Base-by-base conservation (phyloP, 805 yeast species). In the Zygosaccharomyces bisporus region DNA sequence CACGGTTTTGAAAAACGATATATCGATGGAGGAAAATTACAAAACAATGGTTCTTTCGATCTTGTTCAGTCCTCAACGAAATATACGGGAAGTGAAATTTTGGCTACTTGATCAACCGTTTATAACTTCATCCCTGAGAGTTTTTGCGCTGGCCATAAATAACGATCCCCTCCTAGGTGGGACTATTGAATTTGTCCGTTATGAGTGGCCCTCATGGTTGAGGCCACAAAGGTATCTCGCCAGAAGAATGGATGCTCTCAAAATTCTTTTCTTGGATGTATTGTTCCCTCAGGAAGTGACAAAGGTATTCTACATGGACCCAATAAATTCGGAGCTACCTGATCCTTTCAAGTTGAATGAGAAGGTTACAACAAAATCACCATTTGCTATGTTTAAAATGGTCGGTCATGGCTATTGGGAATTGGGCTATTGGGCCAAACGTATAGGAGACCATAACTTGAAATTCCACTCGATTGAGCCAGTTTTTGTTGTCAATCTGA, bases 131-230 rank as follows among this genome's bases (percentile, higher is more conserved):
- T 20, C 47, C 3, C 80, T 90, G 57, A 80, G 76, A 58, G 57
- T 67, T 21, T 74, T 79, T 39, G 58, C 87, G n/a, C 85, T 87
- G 6, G 17, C 13, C 3, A 39, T 58, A 9, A 53, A 51, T 39
- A 17, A 27, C 12, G 30, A 49, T 14, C n/a, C 34, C 0, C 23
- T 33, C 2, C 20, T 46, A 4, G 39, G 34, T 29, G 54, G 49
- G 1, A 34, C 29, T 6, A 50, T 58, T 6, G 91, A 88, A 55
- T 64, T 88, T 35, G 71, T 93, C n/a, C 78, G 84, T 1, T 91
- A 86, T 63, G 83, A 84, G 50, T 91, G 99, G 99, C 99, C 99
- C 10, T 63, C 71, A 7, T 91, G 97, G 95, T 69, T 91, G 16
- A 74, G 90, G 39, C 74, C 74, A 2, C 98, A 91, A 65, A 64